Evolutionary conservation across 768 basidiomycete species (phyloP).

Genomic region (Lyophyllum decastes): DNA sequence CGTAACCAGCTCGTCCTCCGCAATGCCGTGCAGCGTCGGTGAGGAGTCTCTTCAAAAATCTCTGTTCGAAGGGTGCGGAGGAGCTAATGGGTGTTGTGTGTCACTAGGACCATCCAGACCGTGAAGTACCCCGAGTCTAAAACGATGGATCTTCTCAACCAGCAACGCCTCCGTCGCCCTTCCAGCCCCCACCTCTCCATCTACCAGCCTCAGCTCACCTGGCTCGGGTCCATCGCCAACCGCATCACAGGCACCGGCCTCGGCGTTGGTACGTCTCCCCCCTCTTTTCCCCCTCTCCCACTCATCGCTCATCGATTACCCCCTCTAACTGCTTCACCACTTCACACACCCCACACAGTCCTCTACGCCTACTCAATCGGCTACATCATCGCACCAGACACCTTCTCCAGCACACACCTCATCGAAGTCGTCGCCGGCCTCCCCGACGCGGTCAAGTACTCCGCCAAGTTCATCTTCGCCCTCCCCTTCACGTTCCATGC

Average conservation of each 20-base stretch:
- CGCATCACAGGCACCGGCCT: constrained; percentile 84
- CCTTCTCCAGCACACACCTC: constrained; percentile 78
- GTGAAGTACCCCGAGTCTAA: constrained; percentile 65
- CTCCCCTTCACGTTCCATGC: constrained; percentile 90
- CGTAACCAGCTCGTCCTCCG: constrained; percentile 43
- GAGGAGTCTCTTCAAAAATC: constrained; percentile 16
- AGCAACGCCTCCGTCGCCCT: constrained; percentile 86
- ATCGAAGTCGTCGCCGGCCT: constrained; percentile 70
- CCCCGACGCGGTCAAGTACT: constrained; percentile 76
- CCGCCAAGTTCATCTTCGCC: constrained; percentile 78
- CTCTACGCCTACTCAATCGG: constrained; percentile 87
- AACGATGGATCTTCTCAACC: constrained; percentile 70
- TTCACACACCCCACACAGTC: constrained; percentile 41
- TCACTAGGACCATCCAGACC: constrained; percentile 56
- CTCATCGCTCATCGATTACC: too few species aligned
- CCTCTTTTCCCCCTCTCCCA: not conserved
- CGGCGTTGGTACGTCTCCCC: constrained; percentile 61
- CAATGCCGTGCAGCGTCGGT: constrained; percentile 46
- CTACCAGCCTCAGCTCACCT: constrained; percentile 94
- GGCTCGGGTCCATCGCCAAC: constrained; percentile 84
- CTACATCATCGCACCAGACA: constrained; percentile 81
- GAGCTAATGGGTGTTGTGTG: not conserved
- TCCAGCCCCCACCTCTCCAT: constrained; percentile 95
- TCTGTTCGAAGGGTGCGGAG: not conserved
- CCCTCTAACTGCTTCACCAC: not conserved